These are phyloP conservation scores for Fusarium kyushuense DNA, from an alignment of 2,329 filamentous ascomycete genomes.

Conservation along the genomic window DNA sequence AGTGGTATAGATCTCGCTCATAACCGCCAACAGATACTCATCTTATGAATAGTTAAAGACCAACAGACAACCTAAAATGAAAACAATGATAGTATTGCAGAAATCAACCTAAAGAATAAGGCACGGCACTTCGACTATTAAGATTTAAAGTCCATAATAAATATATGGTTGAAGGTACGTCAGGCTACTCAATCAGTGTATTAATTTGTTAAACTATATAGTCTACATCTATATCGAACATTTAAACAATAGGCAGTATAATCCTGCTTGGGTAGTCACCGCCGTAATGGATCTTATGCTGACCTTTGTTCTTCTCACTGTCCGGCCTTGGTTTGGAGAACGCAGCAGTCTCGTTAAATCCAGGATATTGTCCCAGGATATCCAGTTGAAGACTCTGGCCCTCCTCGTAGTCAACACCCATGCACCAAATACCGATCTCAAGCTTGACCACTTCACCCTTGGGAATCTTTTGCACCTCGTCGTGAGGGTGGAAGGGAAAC, in stretches of 20 bases:
- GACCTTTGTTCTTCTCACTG: conserved; percentile 22
- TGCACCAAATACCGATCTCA: conserved; percentile 24
- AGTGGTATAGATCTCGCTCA: neutral
- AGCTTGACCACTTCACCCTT: conserved; percentile 28
- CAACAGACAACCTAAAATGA: neutral
- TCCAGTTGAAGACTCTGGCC: conserved; percentile 7
- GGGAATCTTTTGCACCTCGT: conserved; percentile 14
- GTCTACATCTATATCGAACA: neutral
- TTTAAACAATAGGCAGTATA: conserved; percentile 35
- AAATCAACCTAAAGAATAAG: accelerated
- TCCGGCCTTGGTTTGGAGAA: conserved; percentile 25
- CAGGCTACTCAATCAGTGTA: neutral
- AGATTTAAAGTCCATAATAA: neutral
- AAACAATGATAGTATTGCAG: neutral
- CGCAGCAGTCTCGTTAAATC: conserved; percentile 10
- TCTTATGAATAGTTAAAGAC: neutral
- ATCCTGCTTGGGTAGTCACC: conserved; percentile 35
- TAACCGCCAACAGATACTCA: neutral
- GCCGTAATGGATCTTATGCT: conserved; percentile 34
- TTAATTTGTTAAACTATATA: neutral
- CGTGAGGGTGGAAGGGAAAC: conserved; percentile 23
- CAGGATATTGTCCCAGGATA: conserved; percentile 22
- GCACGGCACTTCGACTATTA: accelerated
- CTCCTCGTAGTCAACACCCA: conserved; percentile 23
- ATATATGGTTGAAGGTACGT: neutral